Evolutionary conservation across 2,329 filamentous ascomycete genomes (phyloP).

Genomic region (Neurospora crassa): DNA sequence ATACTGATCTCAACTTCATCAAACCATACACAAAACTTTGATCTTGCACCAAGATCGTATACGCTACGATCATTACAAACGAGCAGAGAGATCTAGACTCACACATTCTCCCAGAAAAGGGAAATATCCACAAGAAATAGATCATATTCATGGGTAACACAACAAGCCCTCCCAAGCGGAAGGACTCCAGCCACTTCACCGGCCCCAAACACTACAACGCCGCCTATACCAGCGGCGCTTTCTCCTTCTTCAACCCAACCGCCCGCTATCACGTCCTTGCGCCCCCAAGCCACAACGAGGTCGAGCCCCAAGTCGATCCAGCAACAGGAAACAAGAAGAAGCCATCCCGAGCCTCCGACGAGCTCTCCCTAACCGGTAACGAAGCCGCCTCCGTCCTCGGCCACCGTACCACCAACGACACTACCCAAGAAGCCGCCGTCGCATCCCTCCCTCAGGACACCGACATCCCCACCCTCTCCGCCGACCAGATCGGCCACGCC

Average conservation of each 20-base stretch:
- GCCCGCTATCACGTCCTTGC: conserved; percentile 10
- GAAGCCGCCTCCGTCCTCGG: neutral
- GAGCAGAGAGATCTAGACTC: neutral
- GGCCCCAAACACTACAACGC: conserved; percentile 8
- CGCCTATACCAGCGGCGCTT: conserved; percentile 13
- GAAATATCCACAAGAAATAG: neutral
- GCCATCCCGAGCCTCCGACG: neutral
- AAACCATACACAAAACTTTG: neutral
- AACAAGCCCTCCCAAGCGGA: neutral
- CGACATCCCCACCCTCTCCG: neutral
- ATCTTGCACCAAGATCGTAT: neutral
- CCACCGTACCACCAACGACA: neutral
- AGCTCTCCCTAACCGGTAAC: neutral
- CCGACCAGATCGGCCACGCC: neutral
- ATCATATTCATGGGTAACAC: conserved; percentile 1
- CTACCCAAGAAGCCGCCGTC: neutral
- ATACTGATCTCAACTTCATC: neutral
- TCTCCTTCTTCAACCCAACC: conserved; percentile 19
- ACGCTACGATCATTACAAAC: neutral
- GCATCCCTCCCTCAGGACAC: neutral
- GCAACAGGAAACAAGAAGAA: neutral
- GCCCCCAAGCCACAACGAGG: neutral
- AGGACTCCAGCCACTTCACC: conserved; percentile 4
- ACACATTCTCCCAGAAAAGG: neutral
- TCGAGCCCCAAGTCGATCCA: neutral